Evolutionary conservation across 2,329 filamentous ascomycete genomes (phyloP).

Genomic region (Pseudocercospora fijiensis): DNA sequence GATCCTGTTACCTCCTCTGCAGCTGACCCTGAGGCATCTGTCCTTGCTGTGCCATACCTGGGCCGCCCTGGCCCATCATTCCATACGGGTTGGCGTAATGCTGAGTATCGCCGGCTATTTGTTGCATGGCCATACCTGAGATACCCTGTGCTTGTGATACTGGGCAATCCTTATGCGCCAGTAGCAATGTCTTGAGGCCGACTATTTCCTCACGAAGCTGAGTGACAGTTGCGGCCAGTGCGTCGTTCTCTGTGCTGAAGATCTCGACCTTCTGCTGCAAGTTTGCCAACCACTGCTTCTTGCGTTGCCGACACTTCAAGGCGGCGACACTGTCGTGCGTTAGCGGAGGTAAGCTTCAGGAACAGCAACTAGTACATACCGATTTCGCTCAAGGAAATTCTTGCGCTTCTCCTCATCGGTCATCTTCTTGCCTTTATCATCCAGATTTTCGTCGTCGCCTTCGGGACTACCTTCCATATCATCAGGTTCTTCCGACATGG

Average conservation of each 20-base stretch:
- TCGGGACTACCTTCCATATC: conserved; percentile 52
- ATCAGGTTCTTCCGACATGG: conserved; percentile 52
- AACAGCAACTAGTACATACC: conserved; percentile 57
- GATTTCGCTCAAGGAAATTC: conserved; percentile 94
- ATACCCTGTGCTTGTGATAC: conserved; percentile 85
- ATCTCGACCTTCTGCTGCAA: conserved; percentile 92
- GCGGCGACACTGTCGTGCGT: conserved; percentile 68
- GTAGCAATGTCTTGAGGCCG: conserved; percentile 84
- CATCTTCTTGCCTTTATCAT: conserved; percentile 75
- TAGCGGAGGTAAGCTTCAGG: conserved; percentile 25
- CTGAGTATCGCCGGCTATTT: conserved; percentile 48
- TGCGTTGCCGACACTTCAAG: conserved; percentile 92
- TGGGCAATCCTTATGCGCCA: conserved; percentile 95
- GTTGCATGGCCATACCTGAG: conserved; percentile 51
- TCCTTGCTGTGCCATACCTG: conserved; percentile 33
- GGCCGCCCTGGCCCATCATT: conserved; percentile 42
- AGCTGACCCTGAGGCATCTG: conserved; percentile 37
- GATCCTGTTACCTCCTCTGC: conserved; percentile 38
- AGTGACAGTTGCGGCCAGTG: conserved; percentile 76
- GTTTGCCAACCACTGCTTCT: conserved; percentile 98
- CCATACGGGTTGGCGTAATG: conserved; percentile 51
- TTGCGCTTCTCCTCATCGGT: conserved; percentile 98
- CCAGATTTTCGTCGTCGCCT: conserved; percentile 40
- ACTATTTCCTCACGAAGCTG: conserved; percentile 89
- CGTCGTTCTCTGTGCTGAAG: conserved; percentile 88